Evolutionary conservation across 2,329 filamentous ascomycete genomes (phyloP), one percentile per base, ranked within the genome.

Genomic region (Pezicula neosporulosa): DNA sequence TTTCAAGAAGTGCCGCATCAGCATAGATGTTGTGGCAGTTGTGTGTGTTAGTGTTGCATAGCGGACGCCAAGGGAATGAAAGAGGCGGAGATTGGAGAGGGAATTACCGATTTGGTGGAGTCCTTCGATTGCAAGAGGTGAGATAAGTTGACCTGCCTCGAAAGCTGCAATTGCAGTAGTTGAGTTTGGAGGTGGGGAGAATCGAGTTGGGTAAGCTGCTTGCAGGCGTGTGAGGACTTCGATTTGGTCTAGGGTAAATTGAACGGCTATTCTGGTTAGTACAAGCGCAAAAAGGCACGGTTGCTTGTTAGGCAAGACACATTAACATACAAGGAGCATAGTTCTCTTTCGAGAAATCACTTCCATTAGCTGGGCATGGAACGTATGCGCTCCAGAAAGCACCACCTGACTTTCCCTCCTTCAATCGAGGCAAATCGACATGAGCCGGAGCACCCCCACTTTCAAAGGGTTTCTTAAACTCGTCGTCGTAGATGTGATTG

Each of bases 51-150:
- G 74, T 0, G 92, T 97, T 16, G 86, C 85, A 63, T 97, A 97
- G 46, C 90, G 85, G 5, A 92, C 91, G 2, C 93, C 93, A 3
- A 96, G 76, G 3, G 79, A 74, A 67, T 94, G 77, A 68, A 86
- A 96, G 21, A 82, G 77, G 6, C 93, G 84, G 9, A 97, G 75
- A 49, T 85, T 91, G 38, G 87, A 78, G 21, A 85, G 75, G 1
- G 85, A 89, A 71, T 97, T 96, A 52, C 90, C 92, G 60, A 97
- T 95, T 63, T 96, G 93, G 66, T 97, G 93, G 7, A 97, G 79
- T 3, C 93, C 93, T 71, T 96, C 91, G 48, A 95, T 83, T 3
- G 86, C 89, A 4, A 93, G 72, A 0, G 89, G 88, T 1, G 88
- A 92, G 62, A 94, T 87, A 46, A 95, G 75, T 60, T 81, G 81